phyloP scores from a whole-genome alignment of 2,329 filamentous ascomycete genomes.

The Clarireedia hainanense region DNA sequence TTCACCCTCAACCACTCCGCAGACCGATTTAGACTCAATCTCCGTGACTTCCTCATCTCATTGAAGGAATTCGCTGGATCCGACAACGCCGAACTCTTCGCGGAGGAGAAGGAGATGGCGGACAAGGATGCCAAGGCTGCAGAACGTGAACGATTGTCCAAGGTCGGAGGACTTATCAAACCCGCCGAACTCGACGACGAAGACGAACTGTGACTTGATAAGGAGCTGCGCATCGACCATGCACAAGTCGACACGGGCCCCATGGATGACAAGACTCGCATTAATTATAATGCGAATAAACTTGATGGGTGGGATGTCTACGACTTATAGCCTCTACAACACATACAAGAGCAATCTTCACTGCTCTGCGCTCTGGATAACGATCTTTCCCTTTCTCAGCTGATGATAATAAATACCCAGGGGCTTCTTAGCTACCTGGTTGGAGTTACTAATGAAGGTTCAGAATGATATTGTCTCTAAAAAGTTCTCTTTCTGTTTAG shows the following conservation, averaged over 20 bases:
- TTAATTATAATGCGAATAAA: conserved; percentile 24
- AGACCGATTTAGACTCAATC: conserved; percentile 88
- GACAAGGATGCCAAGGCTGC: conserved; percentile 77
- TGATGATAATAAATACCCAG: conserved; percentile 13
- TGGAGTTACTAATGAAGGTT: conserved; percentile 20
- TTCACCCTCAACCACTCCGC: conserved; percentile 85
- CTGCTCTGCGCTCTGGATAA: conserved; percentile 20
- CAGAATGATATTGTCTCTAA: conserved; percentile 24
- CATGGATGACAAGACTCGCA: not conserved
- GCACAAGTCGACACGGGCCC: conserved; percentile 13
- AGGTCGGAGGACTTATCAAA: conserved; percentile 92
- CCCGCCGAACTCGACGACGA: conserved; percentile 89
- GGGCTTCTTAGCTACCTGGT: conserved; percentile 17
- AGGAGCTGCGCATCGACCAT: conserved; percentile 57
- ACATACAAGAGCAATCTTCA: not conserved
- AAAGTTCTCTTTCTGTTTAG: conserved; percentile 25
- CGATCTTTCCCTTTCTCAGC: conserved; percentile 12
- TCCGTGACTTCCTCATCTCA: conserved; percentile 95
- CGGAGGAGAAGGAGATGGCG: conserved; percentile 90
- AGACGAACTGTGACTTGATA: conserved; percentile 77
- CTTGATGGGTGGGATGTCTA: conserved; percentile 62
- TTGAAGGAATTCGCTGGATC: conserved; percentile 86
- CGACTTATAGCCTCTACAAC: conserved; percentile 38
- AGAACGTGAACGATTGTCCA: conserved; percentile 85
- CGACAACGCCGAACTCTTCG: conserved; percentile 89